A percentile compares a stretch with the other conserved stretches of the same genome.
phyloP scores from a whole-genome alignment of 1,139 yeast genomes.

The Sugiyamaella castrensis region DNA sequence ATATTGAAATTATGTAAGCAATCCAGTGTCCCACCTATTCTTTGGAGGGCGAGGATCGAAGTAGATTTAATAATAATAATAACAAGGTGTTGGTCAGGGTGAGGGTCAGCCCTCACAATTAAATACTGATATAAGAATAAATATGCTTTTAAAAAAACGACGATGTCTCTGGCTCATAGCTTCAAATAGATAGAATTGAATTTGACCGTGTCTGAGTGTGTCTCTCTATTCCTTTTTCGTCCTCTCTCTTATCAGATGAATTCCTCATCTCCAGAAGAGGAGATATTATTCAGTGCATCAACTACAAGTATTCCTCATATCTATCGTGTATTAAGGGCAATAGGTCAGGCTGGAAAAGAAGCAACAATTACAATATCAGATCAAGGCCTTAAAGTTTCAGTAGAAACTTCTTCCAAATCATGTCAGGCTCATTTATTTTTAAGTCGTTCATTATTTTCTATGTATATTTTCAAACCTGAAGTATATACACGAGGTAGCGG shows the following conservation, averaged over 20 bases:
- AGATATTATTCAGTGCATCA: constrained; percentile 28
- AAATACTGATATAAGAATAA: too few species aligned
- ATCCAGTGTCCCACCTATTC: too few species aligned
- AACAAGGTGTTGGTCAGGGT: too few species aligned
- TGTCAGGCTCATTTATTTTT: constrained; percentile 33
- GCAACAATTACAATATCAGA: constrained; percentile 29
- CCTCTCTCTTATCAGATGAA: neutral
- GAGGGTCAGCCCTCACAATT: too few species aligned
- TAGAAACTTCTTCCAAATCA: constrained; percentile 28
- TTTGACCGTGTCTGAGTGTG: neutral
- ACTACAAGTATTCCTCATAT: constrained; percentile 31
- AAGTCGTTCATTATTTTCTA: constrained; percentile 25
- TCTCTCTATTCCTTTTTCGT: too few species aligned
- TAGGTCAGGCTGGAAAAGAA: constrained; percentile 26
- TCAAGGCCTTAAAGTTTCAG: constrained; percentile 32
- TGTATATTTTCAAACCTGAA: constrained; percentile 24
- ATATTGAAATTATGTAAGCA: too few species aligned
- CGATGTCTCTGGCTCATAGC: too few species aligned
- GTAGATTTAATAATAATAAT: too few species aligned
- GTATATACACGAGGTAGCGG: neutral
- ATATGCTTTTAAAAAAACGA: too few species aligned
- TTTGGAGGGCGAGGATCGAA: too few species aligned
- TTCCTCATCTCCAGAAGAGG: neutral
- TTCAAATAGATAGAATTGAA: too few species aligned
- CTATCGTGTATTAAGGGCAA: constrained; percentile 29